Conservation (phyloP, 305 asterid species). For the Fraxinus nigra region DNA sequence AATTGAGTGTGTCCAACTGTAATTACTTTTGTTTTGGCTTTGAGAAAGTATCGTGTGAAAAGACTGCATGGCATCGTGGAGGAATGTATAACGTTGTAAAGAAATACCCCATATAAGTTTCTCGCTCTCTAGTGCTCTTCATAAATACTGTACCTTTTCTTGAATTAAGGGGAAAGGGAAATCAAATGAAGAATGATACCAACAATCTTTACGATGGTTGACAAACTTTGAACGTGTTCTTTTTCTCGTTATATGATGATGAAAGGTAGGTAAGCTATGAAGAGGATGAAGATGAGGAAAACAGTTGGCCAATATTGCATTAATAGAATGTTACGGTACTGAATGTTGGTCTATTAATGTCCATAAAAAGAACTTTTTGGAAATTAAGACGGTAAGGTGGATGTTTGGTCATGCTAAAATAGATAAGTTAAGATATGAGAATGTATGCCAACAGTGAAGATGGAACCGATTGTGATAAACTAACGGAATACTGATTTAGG, state of each 20-base stretch:
- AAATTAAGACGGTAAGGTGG: not conserved
- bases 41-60: not conserved
- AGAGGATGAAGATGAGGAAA: not conserved
- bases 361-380: not conserved
- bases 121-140: not conserved
- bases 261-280: not conserved
- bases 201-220: not conserved
- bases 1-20: not conserved
- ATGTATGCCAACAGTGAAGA: not conserved
- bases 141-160: slow-evolving; percentile 2
- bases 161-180: slow-evolving; percentile 7
- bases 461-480: not conserved
- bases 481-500: not conserved
- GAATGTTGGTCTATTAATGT: not conserved
- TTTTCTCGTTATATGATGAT: not conserved
- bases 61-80: not conserved
- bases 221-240: not conserved
- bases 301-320: not conserved
- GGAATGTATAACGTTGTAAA: not conserved
- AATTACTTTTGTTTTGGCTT: not conserved
- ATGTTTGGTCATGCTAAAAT: not conserved
- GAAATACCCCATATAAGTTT: not conserved
- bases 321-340: not conserved
- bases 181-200: not conserved
- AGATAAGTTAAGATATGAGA: not conserved